Conservation (phyloP, 2,329 filamentous ascomycete genomes). For the Trichoderma sp. region DNA sequence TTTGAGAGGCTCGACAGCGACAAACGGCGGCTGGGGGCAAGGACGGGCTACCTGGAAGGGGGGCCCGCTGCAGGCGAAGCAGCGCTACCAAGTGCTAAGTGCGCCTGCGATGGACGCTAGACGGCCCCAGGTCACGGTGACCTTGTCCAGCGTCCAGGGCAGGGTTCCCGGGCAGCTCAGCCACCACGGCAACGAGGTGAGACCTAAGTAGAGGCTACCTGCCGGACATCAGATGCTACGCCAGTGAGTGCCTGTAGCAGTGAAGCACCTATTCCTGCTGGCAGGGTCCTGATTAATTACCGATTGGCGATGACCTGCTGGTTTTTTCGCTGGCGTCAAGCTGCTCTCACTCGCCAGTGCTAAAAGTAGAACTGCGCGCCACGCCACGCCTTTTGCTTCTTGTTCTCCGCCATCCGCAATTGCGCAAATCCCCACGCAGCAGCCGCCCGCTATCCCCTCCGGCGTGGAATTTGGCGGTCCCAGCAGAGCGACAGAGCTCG, state of each 20-base stretch:
- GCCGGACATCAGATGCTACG: neutral
- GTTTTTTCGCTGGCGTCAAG: neutral
- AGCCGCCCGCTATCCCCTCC: constrained; percentile 4
- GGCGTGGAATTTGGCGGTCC: neutral
- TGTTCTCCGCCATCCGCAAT: neutral
- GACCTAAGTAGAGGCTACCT: constrained; percentile 22
- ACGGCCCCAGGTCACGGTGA: constrained; percentile 18
- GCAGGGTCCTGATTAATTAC: neutral
- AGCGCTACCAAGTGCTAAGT: constrained; percentile 18
- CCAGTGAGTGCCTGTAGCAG: neutral
- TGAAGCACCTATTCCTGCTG: neutral
- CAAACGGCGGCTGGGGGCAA: constrained; percentile 21
- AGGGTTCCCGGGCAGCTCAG: constrained; percentile 18
- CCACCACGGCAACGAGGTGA: constrained; percentile 19
- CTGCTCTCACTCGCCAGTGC: neutral
- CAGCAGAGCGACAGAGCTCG: neutral
- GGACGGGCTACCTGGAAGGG: constrained; percentile 10
- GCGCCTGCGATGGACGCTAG: constrained; percentile 19
- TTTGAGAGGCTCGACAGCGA: constrained; percentile 23
- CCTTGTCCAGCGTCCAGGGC: constrained; percentile 17
- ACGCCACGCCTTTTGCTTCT: neutral
- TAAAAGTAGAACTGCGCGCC: constrained; percentile 14
- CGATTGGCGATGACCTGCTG: neutral
- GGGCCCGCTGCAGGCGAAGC: constrained; percentile 21
- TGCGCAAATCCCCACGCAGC: constrained; percentile 13